These are phyloP conservation scores for Penicillium canariense DNA, from an alignment of 495 filamentous ascomycete species.

Conservation along the genomic window DNA sequence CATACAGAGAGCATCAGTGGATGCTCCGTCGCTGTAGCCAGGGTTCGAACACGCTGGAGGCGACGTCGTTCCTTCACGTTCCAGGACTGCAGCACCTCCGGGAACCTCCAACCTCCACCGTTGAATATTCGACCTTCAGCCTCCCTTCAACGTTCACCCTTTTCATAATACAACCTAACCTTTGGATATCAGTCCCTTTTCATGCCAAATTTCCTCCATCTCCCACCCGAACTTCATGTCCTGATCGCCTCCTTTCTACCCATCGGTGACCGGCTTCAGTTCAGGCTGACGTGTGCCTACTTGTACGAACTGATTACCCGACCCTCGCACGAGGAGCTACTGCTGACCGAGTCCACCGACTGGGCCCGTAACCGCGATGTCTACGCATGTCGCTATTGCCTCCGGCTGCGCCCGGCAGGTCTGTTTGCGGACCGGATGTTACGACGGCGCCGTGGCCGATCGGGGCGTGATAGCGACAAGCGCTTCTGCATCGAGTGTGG, in stretches of 20 bases:
- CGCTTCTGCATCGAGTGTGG: slow-evolving; percentile 43
- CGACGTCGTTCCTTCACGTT: too few species aligned
- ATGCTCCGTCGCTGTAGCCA: too few species aligned
- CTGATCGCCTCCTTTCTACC: slow-evolving; percentile 54
- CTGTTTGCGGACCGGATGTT: slow-evolving; percentile 36
- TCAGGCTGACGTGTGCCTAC: slow-evolving; percentile 47
- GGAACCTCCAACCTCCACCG: too few species aligned
- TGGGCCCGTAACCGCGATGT: slow-evolving; percentile 27
- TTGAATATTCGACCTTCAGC: too few species aligned
- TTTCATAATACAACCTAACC: too few species aligned
- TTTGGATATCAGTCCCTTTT: not conserved
- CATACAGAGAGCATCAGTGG: too few species aligned
- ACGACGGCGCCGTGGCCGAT: slow-evolving; percentile 20
- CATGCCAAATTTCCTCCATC: slow-evolving; percentile 36
- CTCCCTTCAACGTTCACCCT: too few species aligned
- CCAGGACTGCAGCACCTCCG: too few species aligned
- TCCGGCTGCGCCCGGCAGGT: slow-evolving; percentile 28
- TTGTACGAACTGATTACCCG: slow-evolving; percentile 25
- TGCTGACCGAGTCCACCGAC: slow-evolving; percentile 24
- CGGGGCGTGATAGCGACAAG: slow-evolving; percentile 21
- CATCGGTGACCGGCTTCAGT: slow-evolving; percentile 53
- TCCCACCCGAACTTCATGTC: slow-evolving; percentile 58
- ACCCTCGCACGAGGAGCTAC: slow-evolving; percentile 27
- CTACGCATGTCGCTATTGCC: slow-evolving; percentile 40
- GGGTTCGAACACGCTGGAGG: too few species aligned